Conservation (phyloP, 345 rosid species). For the Ceriops zippeliana region DNA sequence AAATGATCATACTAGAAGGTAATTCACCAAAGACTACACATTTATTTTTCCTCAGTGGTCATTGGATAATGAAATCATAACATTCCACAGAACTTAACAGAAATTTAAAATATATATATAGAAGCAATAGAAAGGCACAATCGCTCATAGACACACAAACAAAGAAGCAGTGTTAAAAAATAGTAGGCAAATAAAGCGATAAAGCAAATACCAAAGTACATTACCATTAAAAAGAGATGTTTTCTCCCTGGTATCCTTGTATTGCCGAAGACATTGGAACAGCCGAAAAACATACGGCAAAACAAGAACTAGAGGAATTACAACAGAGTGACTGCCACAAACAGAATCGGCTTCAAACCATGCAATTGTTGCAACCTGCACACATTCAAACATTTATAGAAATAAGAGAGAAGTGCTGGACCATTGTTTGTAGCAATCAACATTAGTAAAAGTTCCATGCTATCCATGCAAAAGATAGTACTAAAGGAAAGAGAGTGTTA, state of each 20-base stretch:
- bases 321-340: slow-evolving; percentile 92
- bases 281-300: slow-evolving; percentile 86
- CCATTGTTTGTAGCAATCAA: too few species aligned
- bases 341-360: slow-evolving; percentile 99
- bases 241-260: slow-evolving; percentile 79
- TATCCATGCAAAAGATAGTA: not conserved
- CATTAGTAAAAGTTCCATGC: too few species aligned
- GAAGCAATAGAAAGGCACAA: too few species aligned
- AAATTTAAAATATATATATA: too few species aligned
- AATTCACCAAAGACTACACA: too few species aligned
- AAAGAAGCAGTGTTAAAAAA: not conserved
- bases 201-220: not conserved
- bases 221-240: slow-evolving; percentile 77
- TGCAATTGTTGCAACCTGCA: slow-evolving; percentile 94
- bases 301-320: slow-evolving; percentile 81
- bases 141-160: too few species aligned
- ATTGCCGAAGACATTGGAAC: slow-evolving; percentile 91
- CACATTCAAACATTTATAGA: slow-evolving; percentile 19
- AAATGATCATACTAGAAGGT: too few species aligned
- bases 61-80: too few species aligned
- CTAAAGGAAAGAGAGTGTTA: not conserved
- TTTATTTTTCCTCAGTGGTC: too few species aligned
- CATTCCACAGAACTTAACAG: too few species aligned
- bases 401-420: not conserved
- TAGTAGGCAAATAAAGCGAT: not conserved